phyloP scores from a whole-genome alignment of 768 basidiomycete genomes.

The Heimioporus sp. region DNA sequence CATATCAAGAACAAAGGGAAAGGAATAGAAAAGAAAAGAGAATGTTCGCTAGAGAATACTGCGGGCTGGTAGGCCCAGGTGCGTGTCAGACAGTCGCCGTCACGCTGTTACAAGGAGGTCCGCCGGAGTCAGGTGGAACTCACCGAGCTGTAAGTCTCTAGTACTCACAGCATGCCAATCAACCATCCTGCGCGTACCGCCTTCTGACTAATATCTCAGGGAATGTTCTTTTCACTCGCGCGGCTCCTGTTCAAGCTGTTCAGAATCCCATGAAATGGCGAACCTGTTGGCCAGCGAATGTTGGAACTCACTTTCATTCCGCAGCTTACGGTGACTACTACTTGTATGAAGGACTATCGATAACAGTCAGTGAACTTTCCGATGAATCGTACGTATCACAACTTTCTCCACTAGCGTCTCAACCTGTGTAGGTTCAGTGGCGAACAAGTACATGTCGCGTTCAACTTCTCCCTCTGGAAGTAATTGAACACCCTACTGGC shows the following conservation, averaged over 20 bases:
- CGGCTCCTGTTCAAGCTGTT: no score
- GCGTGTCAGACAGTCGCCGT: background rate
- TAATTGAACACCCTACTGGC: background rate
- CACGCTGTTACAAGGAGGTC: background rate
- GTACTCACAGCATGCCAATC: background rate
- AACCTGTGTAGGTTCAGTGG: background rate
- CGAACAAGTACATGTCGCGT: background rate
- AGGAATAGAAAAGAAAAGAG: no score
- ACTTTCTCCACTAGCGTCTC: background rate
- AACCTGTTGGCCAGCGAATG: background rate
- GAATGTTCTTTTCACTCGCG: background rate
- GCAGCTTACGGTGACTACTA: background rate
- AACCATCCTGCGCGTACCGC: background rate
- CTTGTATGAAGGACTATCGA: no score
- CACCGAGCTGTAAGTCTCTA: background rate
- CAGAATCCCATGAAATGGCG: background rate
- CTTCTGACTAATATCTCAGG: background rate
- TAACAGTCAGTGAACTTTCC: background rate
- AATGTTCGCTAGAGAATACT: background rate
- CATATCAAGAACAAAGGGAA: background rate
- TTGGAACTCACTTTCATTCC: background rate
- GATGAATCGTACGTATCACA: no score
- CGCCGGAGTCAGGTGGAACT: no score
- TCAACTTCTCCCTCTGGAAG: background rate
- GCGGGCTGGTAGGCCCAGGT: background rate